Percentiles rank a stretch among this genome's conserved stretches.
Conservation (phyloP, 345 rosid species). For the Cardamine occulta region DNA sequence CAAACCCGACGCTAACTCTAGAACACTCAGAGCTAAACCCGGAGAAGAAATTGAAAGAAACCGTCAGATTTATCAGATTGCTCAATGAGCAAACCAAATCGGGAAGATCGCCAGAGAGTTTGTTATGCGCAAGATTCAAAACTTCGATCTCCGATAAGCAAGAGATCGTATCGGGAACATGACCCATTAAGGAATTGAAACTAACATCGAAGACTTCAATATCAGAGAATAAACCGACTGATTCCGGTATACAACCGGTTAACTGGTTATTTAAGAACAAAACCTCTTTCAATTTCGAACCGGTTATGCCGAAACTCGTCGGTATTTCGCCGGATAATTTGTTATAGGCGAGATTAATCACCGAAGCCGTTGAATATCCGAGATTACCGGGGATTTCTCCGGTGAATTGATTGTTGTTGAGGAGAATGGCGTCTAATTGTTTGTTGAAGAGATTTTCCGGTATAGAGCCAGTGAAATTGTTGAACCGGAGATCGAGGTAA, state of each 20-base stretch:
- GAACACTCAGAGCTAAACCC: constrained; percentile 81
- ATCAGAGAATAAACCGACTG: constrained; percentile 65
- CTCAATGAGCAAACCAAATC: constrained; percentile 69
- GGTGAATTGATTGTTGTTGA: constrained; percentile 76
- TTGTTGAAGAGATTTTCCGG: constrained; percentile 77
- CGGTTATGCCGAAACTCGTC: constrained; percentile 55
- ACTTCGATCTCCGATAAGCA: constrained; percentile 68
- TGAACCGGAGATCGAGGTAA: constrained; percentile 87
- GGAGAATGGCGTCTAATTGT: constrained; percentile 76
- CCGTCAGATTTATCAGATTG: constrained; percentile 70
- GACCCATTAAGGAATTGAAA: constrained; percentile 72
- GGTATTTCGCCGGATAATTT: constrained; percentile 70
- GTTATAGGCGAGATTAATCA: constrained; percentile 81
- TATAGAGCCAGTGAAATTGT: constrained; percentile 69
- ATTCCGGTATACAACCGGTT: constrained; percentile 86
- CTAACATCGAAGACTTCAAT: constrained; percentile 84
- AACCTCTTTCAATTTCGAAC: constrained; percentile 67
- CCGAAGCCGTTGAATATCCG: constrained; percentile 78
- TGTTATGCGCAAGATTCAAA: constrained; percentile 75
- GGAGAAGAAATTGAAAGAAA: constrained; percentile 91
- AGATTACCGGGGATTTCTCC: constrained; percentile 71
- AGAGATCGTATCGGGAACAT: constrained; percentile 73
- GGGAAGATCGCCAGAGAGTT: constrained; percentile 75
- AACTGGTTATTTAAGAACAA: constrained; percentile 74
- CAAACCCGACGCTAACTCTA: constrained; percentile 64